These are phyloP conservation scores for Coemansia brasiliensis DNA, from an alignment of 192 early-diverging fungal genomes.

Conservation along the genomic window DNA sequence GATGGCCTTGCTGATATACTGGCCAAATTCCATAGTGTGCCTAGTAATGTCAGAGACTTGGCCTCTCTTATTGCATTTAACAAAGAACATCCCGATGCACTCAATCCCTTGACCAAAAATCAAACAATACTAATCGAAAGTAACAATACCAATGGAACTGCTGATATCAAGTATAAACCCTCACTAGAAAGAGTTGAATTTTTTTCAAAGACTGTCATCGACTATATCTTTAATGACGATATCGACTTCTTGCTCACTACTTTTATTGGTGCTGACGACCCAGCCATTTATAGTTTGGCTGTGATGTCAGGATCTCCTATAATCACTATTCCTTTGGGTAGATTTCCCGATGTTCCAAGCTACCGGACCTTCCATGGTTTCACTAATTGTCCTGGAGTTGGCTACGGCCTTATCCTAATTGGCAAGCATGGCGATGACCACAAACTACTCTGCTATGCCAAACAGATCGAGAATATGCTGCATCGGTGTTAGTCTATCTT, in stretches of 20 bases:
- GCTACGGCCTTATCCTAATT: slow-evolving; percentile 9
- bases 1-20: slow-evolving; percentile 7
- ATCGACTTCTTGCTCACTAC: slow-evolving; percentile 3
- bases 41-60: slow-evolving; percentile 6
- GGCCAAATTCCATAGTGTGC: slow-evolving; percentile 2
- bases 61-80: slow-evolving; percentile 7
- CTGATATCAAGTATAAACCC: no score
- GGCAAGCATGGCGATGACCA: slow-evolving; percentile 10
- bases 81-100: slow-evolving; percentile 2
- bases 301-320: slow-evolving; percentile 1
- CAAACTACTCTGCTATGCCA: slow-evolving; percentile 13
- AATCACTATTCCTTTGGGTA: slow-evolving; percentile 9
- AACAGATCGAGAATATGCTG: slow-evolving; percentile 8
- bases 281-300: slow-evolving; percentile 1
- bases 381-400: slow-evolving; percentile 7
- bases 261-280: background rate
- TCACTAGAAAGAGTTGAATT: no score
- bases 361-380: background rate
- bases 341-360: background rate
- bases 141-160: no score
- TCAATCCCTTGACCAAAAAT: slow-evolving; percentile 1
- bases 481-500: background rate
- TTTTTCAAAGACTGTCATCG: no score
- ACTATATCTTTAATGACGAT: background rate
- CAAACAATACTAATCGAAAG: no score